Evolutionary conservation across 495 filamentous ascomycete species (phyloP).

Genomic region (Penicillium manginii): DNA sequence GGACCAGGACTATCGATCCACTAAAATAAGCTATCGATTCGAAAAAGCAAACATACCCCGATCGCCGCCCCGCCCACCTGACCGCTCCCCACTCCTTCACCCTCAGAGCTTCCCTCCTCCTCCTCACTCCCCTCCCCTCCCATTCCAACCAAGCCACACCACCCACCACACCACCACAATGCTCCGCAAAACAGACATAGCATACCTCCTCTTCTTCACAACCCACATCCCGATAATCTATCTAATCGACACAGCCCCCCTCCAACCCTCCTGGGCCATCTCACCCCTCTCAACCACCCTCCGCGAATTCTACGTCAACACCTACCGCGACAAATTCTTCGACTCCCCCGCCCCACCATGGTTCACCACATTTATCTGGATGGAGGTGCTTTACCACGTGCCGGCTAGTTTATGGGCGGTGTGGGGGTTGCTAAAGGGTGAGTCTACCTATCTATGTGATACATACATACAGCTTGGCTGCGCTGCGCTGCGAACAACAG

Average conservation of each 20-base stretch:
- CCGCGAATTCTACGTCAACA: slow-evolving; percentile 65
- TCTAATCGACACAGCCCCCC: slow-evolving; percentile 65
- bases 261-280: slow-evolving; percentile 62
- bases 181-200: slow-evolving; percentile 52
- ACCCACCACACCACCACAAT: not conserved
- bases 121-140: not conserved
- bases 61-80: slow-evolving; percentile 21
- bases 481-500: too few species aligned
- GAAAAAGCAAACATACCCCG: slow-evolving; percentile 27
- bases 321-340: slow-evolving; percentile 79
- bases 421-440: slow-evolving; percentile 54
- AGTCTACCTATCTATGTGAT: too few species aligned
- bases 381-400: slow-evolving; percentile 71
- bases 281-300: slow-evolving; percentile 52
- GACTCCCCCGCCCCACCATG: slow-evolving; percentile 62
- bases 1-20: slow-evolving; percentile 8
- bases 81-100: not conserved
- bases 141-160: not conserved
- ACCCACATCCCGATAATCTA: slow-evolving; percentile 70
- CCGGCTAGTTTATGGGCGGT: slow-evolving; percentile 71
- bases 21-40: slow-evolving; percentile 21
- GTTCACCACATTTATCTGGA: slow-evolving; percentile 69
- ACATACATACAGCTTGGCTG: too few species aligned
- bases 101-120: not conserved
- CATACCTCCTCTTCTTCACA: slow-evolving; percentile 72